These are phyloP conservation scores for Xylaria telfairii DNA, from an alignment of 495 filamentous ascomycete genomes.

Conservation along the genomic window DNA sequence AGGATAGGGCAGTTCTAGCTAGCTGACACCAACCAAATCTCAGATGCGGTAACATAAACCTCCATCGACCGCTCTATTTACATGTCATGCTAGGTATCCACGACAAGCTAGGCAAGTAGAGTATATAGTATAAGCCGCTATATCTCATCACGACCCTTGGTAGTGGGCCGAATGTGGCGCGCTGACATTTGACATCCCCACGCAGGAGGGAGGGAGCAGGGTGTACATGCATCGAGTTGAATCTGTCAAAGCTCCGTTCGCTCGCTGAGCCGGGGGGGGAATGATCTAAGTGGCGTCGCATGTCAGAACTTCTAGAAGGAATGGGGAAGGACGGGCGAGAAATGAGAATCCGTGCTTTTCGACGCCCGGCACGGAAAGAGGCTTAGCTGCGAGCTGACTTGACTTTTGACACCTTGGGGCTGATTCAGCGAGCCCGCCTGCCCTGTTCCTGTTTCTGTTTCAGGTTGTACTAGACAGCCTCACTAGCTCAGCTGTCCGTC, in stretches of 20 bases:
- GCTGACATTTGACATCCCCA: conserved; percentile 8
- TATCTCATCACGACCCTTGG: background rate
- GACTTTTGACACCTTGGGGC: too few species aligned
- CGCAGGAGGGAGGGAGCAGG: background rate
- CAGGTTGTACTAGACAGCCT: conserved; percentile 26
- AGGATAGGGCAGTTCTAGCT: background rate
- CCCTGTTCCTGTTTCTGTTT: conserved; percentile 28
- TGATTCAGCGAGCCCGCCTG: conserved; percentile 24
- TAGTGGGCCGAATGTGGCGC: background rate
- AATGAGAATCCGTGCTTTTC: background rate
- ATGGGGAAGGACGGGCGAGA: conserved; percentile 15
- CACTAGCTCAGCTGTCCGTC: conserved; percentile 16
- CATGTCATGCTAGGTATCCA: background rate
- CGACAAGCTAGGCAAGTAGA: background rate
- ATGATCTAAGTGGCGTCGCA: conserved; percentile 22
- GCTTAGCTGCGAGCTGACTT: conserved; percentile 26
- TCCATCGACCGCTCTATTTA: background rate
- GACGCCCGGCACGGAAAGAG: conserved; percentile 5
- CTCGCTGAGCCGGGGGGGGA: background rate
- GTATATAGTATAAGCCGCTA: background rate
- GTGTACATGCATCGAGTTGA: conserved; percentile 7
- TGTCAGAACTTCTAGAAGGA: conserved; percentile 23
- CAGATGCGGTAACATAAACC: background rate
- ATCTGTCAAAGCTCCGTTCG: background rate
- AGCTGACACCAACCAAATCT: too few species aligned